phyloP scores from a whole-genome alignment of 140 eudicot species.

The Bidens hawaiensis region DNA sequence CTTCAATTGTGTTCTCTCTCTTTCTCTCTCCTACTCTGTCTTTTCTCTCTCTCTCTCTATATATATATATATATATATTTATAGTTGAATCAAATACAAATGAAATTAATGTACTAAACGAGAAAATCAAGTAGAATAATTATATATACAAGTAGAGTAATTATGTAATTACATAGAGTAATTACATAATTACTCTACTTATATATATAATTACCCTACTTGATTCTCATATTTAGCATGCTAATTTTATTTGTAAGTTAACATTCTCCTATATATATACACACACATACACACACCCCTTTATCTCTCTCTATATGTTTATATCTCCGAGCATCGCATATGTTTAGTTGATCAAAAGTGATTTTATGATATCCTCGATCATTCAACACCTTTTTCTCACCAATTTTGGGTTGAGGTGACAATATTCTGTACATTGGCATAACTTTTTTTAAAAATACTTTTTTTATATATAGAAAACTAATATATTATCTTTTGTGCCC shows the following conservation, averaged over 20 bases:
- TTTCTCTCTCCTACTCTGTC: neutral
- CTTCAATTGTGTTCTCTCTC: neutral
- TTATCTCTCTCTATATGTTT: neutral
- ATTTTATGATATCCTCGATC: neutral
- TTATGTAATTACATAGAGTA: too few relatives aligned
- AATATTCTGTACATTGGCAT: neutral
- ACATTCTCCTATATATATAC: too few relatives aligned
- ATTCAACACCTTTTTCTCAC: neutral
- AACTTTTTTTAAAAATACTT: neutral
- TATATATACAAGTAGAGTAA: too few relatives aligned
- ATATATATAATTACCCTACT: too few relatives aligned
- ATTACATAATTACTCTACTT: too few relatives aligned
- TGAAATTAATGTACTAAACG: too few relatives aligned
- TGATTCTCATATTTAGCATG: too few relatives aligned
- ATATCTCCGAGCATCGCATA: neutral
- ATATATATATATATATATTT: neutral
- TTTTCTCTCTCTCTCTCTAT: neutral
- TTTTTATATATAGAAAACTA: neutral
- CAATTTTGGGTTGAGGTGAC: conserved; percentile 1
- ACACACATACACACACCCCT: too few relatives aligned
- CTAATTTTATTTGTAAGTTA: too few relatives aligned
- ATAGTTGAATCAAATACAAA: too few relatives aligned
- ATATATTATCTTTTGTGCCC: neutral
- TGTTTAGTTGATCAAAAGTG: neutral
- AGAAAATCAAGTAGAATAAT: too few relatives aligned